Evolutionary conservation across 306 rosid species (phyloP), one percentile per base, ranked within the genome.

Genomic region (Vigna radiata): DNA sequence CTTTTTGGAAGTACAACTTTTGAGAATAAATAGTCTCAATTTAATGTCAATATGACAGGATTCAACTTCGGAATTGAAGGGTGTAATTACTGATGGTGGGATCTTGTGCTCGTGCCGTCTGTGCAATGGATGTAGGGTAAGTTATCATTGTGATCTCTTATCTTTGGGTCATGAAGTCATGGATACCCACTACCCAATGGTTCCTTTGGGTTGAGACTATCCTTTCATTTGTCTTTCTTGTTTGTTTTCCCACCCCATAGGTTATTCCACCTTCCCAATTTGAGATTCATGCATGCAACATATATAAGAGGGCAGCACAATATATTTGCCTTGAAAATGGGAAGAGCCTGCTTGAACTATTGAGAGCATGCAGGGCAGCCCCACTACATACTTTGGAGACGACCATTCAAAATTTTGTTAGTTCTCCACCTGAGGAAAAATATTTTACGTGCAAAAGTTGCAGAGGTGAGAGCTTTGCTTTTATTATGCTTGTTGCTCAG

Each of bases 271-370:
- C 97, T 49, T 95, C 99, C 77, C 89, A 91, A 73, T 95, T 95
- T 41, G 99, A 95, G 96, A 92, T 95, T 88, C 99, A 95, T 86
- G 99, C 99, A 55, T 89, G 97, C 84, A 90, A 91, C 72, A 80
- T 85, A 56, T 95, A 95, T 69, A 90, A 88, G 86, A 93, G 99
- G 82, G 99, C 99, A 44, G 93, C 97, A 7, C 90, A 95, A 77
- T 95, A 95, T 74, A 95, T 95, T 76, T 95, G 99, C 86, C 85
- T 95, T 53, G 97, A 88, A 82, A 95, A 95, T 60, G 99, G 99
- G 68, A 92, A 88, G 89, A 95, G 97, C 83, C 84, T 95, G 49
- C 96, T 95, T 70, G 99, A 95, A 75, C 88, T 95, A 43, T 67
- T 95, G 85, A 87, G 85, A 80, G 89, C 89, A 64, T 95, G 99